Evolutionary conservation across 2,329 filamentous ascomycete species (phyloP), one percentile per base, ranked within the genome.

Genomic region (Lachnellula subtilissima): DNA sequence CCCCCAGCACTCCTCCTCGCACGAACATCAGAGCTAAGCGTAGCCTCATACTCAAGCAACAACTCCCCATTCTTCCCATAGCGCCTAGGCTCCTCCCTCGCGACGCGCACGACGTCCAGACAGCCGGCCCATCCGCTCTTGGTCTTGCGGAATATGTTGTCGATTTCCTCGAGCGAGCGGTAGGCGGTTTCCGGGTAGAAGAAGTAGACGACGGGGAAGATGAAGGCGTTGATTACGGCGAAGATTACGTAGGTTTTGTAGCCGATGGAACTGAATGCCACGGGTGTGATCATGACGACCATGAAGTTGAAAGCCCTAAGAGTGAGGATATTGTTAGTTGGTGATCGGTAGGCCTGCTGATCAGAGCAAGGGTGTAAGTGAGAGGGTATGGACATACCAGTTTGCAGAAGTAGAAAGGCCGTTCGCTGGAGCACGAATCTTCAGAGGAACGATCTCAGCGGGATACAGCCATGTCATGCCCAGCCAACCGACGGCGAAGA

Each of bases 131-230:
- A 57, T 2, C 61, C 61, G 3, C 35, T 42, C 22, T 72, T 71
- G 1, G 79, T 78, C 65, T 83, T 82, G 61, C 79, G 76, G 71
- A 85, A 86, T 64, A 86, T 85, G 62, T 71, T 72, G 63, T 87
- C 84, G 79, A 87, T 86, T 66, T 87, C 84, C 68, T 87, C 84
- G 19, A 87, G 77, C 1, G 78, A 82, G 42, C 84, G 76, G 65
- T 82, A 82, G 1, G 80, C 80, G 9, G 84, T 87, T 70, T 87
- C 84, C 0, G 84, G 84, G 70, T 82, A 86, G 74, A 84, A 84
- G 70, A 82, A 80, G 68, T 82, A 85, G 23, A 83, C 61, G n/a
- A 66, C 63, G 2, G 65, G 65, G 53, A 68, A 53, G 48, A 69
- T 69, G 57, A 62, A 63, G 7, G 67, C 67, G 60, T 68, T 68